Evolutionary conservation across 441 rosid species (phyloP).

Genomic region (Sinapis alba): DNA sequence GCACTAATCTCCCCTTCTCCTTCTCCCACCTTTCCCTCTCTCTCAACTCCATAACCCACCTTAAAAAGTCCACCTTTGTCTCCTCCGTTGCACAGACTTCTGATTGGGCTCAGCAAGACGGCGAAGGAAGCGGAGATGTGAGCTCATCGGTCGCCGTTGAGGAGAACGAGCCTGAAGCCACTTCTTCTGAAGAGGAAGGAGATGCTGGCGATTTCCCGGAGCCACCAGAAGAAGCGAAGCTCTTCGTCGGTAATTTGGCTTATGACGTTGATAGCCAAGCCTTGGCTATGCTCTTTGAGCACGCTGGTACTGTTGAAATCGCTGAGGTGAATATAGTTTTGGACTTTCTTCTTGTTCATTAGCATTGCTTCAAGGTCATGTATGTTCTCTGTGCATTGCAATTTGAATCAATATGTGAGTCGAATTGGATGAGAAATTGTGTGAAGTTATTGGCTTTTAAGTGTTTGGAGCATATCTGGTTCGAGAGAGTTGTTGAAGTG

Average conservation of each 20-base stretch:
- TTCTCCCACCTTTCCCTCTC: slow-evolving; percentile 38
- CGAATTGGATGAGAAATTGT: background rate
- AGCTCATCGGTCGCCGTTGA: slow-evolving; percentile 49
- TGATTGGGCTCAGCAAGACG: slow-evolving; percentile 56
- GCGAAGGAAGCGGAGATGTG: slow-evolving; percentile 38
- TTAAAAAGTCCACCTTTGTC: slow-evolving; percentile 43
- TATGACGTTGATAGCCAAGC: slow-evolving; percentile 79
- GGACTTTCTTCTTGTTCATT: too few relatives aligned
- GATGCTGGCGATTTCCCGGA: slow-evolving; percentile 51
- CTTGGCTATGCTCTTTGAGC: slow-evolving; percentile 81
- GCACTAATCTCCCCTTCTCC: slow-evolving; percentile 47
- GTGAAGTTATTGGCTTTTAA: background rate
- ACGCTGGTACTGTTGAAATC: slow-evolving; percentile 89
- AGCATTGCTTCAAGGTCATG: too few relatives aligned
- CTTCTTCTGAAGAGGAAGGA: slow-evolving; percentile 38
- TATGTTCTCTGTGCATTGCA: too few relatives aligned
- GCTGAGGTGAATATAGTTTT: slow-evolving; percentile 47
- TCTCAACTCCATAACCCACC: slow-evolving; percentile 44
- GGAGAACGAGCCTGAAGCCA: slow-evolving; percentile 41
- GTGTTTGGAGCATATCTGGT: background rate
- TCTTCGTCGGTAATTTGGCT: slow-evolving; percentile 83
- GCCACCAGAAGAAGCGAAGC: slow-evolving; percentile 84
- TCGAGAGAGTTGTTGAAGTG: background rate
- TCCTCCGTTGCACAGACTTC: slow-evolving; percentile 65
- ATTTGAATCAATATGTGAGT: too few relatives aligned